A percentile compares a stretch with the other conserved stretches of the same genome.
These are phyloP conservation scores for Aspergillus taichungensis DNA, from an alignment of 495 filamentous ascomycete genomes.

Conservation along the genomic window DNA sequence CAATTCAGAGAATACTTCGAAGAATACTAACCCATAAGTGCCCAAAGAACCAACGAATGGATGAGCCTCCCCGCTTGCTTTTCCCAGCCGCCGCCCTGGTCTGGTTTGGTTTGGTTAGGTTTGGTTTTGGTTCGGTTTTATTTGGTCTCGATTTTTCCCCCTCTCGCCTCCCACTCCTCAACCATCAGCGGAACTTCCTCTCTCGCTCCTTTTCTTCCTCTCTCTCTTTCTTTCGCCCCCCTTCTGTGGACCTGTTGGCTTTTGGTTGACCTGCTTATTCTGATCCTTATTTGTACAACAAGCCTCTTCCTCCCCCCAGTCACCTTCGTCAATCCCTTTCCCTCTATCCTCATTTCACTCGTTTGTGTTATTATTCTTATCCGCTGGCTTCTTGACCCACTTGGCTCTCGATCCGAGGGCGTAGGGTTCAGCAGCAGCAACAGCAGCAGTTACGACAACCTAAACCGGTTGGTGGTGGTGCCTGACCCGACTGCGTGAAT, in stretches of 20 bases:
- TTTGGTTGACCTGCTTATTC: conserved; percentile 20
- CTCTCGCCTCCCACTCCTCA: conserved; percentile 17
- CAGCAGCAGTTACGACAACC: no score
- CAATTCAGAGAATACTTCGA: no score
- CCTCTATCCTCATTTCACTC: conserved; percentile 11
- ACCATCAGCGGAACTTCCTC: not conserved
- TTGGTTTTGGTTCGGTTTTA: no score
- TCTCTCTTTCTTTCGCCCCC: conserved; percentile 22
- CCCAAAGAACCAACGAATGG: not conserved
- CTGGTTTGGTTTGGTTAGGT: conserved; percentile 1
- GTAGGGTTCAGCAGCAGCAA: conserved; percentile 1
- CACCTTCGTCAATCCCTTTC: conserved; percentile 7
- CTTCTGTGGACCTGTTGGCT: conserved; percentile 12
- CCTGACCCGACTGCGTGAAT: conserved; percentile 11
- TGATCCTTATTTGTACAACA: conserved; percentile 34
- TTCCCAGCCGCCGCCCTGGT: conserved; percentile 18
- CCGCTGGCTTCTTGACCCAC: not conserved
- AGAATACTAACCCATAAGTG: no score
- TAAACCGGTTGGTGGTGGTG: conserved; percentile 3
- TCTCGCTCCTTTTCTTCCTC: conserved; percentile 16
- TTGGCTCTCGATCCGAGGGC: conserved; percentile 9
- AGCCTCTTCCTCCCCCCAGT: conserved; percentile 16
- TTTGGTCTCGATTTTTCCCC: conserved; percentile 3
- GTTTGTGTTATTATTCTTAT: conserved; percentile 11
- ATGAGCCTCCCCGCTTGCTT: conserved; percentile 13